These are phyloP conservation scores for Wallacemonas sp. DNA, from an alignment of 208 protist species.

Conservation along the genomic window DNA sequence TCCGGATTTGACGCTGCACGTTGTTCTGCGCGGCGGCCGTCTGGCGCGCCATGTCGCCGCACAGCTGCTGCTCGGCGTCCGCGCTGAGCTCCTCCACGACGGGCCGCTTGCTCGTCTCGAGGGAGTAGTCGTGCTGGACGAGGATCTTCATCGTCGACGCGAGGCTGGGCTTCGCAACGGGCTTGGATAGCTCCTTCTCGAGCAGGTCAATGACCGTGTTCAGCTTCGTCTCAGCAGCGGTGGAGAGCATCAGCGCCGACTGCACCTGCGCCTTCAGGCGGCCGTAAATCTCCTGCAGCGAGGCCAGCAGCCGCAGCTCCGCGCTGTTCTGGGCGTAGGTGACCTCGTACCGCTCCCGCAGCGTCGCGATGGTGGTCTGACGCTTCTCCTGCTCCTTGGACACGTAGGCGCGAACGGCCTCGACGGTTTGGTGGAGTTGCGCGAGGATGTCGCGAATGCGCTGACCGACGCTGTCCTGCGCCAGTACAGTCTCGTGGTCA, in stretches of 20 bases:
- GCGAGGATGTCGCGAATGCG: constrained; percentile 34
- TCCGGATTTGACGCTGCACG: constrained; percentile 45
- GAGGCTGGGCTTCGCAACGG: constrained; percentile 10
- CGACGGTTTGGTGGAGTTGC: constrained; percentile 21
- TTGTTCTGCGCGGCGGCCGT: constrained; percentile 29
- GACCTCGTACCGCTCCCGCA: constrained; percentile 23
- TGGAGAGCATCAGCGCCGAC: constrained; percentile 50
- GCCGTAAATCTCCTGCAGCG: constrained; percentile 62
- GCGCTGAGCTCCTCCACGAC: constrained; percentile 20
- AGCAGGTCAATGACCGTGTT: constrained; percentile 16
- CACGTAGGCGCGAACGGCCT: constrained; percentile 37
- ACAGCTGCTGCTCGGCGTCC: constrained; percentile 27
- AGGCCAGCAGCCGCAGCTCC: constrained; percentile 60
- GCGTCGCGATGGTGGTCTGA: constrained; percentile 23
- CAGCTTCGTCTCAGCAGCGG: constrained; percentile 52
- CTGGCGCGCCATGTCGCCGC: constrained; percentile 32
- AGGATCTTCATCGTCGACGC: constrained; percentile 8
- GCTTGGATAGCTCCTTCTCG: constrained; percentile 15
- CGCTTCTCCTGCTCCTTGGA: constrained; percentile 28
- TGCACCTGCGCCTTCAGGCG: constrained; percentile 75
- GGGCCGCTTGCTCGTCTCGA: background rate
- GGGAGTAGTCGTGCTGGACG: constrained; percentile 17
- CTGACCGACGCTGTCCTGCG: constrained; percentile 26
- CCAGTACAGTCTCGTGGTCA: constrained; percentile 19
- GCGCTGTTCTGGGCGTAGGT: constrained; percentile 54